Evolutionary conservation across 257 asterid genomes (phyloP), one percentile per base, ranked within the genome.

Genomic region (Jacaranda mimosifolia): DNA sequence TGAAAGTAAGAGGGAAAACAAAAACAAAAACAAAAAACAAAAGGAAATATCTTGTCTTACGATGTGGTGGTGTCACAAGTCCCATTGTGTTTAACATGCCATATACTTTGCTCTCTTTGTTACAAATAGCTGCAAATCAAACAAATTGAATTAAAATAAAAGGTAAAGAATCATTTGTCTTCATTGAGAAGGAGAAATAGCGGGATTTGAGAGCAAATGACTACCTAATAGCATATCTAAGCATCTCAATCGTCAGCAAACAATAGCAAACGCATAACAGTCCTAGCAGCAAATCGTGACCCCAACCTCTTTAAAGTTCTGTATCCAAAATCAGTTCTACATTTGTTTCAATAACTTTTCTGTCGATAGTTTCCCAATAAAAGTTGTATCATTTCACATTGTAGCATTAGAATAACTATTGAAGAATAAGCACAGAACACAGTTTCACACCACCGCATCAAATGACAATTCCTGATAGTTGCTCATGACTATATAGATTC

Each of bases 61-160:
- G 97, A 81, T 95, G 99, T 32, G 89, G 93, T 64, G 96, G 90
- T 64, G 87, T 88, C 78, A 90, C 91, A 75, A 93, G 81, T 74
- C 99, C 99, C 96, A 93, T 87, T 48, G 89, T 87, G 91, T 88
- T 79, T 78, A 93, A 77, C 85, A 89, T 79, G 74, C 80, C 92
- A 82, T 83, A 91, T 38, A 94, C 93, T 86, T 87, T 91, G 85
- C 98, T 91, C 9, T 91, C 96, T 87, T 88, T 95, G 88, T 93
- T 95, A 88, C 98, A 95, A 64, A 91, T 88, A 82, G 93, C 98
- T 95, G 97, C 86, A 84, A 21, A 78, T 52, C 51, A 79, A 78
- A 56, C 9, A 75, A 65, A 75, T 19, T 9, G 35, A 46, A 36
- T 68, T 58, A 73, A 58, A 63, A 21, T 12, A 26, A 74, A 45